Evolutionary conservation across 106 monocot genomes (phyloP), one percentile per base, ranked within the genome.

Genomic region (Apostasia shenzhenica): DNA sequence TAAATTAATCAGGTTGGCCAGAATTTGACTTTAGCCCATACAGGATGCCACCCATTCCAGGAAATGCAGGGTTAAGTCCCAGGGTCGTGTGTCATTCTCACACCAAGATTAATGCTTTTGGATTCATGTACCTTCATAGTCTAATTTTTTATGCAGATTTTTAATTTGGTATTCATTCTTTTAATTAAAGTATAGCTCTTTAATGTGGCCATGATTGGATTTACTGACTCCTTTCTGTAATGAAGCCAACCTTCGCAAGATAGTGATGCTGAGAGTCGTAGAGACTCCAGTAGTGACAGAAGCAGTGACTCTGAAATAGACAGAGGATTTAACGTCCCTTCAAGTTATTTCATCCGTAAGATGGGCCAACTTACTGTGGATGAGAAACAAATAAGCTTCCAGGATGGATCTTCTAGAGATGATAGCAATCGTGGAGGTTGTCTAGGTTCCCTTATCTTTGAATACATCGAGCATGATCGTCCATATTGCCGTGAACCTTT

Each of bases 401-500:
- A 64, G 41, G 37, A 69, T 58, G 78, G 73, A 10, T 77, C 79
- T 64, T 81, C 73, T 54, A 88, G 81, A 39, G 78, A 84, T 71
- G 70, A 81, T 39, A 44, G 67, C 57, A 81, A 81, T 63, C 38
- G 44, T 60, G 76, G 68, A 59, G 71, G 63, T 73, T 53, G 76
- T 70, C 80, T 55, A 41, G 79, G 76, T 56, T 70, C 8, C 39
- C 52, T 84, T 41, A 73, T 84, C 54, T 84, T 88, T 84, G 78
- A 88, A 65, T 88, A 70, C 59, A 70, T 84, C 73, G 88, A 88
- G 68, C 61, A 59, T 45, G 68, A 81, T 60, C 55, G 70, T 59
- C 88, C 88, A 12, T 81, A 84, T 49, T 46, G 79, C 71, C 84
- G 88, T 61, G 79, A 84, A 76, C 88, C 88, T 63, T 75, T 88